Base-by-base conservation (phyloP, 495 filamentous ascomycete genomes). In the Pseudevernia furfuracea region DNA sequence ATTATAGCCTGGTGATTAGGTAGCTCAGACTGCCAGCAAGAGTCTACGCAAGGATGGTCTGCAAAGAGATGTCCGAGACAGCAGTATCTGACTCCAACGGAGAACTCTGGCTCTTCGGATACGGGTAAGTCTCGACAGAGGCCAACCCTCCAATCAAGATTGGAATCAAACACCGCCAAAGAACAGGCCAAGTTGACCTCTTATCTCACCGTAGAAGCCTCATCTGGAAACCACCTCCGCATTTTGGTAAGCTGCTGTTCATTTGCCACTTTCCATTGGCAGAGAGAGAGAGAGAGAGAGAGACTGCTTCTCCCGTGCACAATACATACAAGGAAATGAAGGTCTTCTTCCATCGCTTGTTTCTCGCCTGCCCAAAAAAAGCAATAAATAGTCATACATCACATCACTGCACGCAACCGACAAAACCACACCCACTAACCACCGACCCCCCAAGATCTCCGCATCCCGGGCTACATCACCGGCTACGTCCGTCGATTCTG, bases 141-240 rank as follows among this genome's bases (percentile, higher is more conserved):
- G 8, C 11, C 3, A 52, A 21, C 4, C 14, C 8, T 36, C 34
- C 34, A 36, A 36, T 8, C 34, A 4, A 4, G 34, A 8, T 4
- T 8, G 34, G 34, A 36, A 36, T 36, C 34, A 1, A 36, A 0
- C 34, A 4, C 1, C 34, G 34, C 8, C 19, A n/a, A n/a, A 49
- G 46, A 49, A 23, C 46, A 38, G 5, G 5, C 32, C 37, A 28
- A 52, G 43, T 61, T 61, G 46, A 61, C 59, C 4, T 37, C 14
- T 55, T 21, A 19, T 3, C n/a, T 25, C 34, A 52, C 48, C 11
- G 25, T 56, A 97, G 93, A 75, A 96, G 91, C 66, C 79, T 98
- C 74, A 97, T 98, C 64, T 98, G 93, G 93, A 98, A 98, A 73
- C 93, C 94, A 32, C 95, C 94, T 58, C 94, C 95, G 59, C 89